Evolutionary conservation across 192 early-diverging fungal species (phyloP).

Genomic region (Linderina pennispora): DNA sequence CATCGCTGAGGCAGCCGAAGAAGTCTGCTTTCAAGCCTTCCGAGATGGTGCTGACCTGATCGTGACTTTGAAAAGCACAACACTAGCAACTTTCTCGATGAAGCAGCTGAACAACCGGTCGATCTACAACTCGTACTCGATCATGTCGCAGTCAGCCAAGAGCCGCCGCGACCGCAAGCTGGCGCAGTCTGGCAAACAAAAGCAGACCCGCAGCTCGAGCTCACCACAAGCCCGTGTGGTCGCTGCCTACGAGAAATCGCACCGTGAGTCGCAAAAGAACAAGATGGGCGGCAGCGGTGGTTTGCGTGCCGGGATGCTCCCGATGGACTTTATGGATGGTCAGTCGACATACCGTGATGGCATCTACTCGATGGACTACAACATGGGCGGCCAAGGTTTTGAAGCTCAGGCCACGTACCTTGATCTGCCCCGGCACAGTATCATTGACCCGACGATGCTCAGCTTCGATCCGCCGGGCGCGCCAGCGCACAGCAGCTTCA

Average conservation of each 20-base stretch:
- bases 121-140: conserved; percentile 8
- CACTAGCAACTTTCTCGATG: neutral
- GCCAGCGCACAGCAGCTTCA: conserved; percentile 1
- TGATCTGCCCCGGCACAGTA: conserved; percentile 43
- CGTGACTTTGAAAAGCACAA: conserved; percentile 6
- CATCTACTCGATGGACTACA: conserved; percentile 14
- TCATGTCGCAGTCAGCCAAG: conserved; percentile 2
- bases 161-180: conserved; percentile 5
- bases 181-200: neutral
- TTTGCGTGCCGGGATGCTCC: neutral
- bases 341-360: conserved; percentile 7
- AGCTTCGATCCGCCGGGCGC: conserved; percentile 32
- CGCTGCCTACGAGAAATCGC: conserved; percentile 2
- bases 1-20: conserved; percentile 21
- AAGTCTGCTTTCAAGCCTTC: conserved; percentile 28
- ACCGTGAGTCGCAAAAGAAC: neutral
- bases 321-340: conserved; percentile 9
- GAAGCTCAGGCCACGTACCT: conserved; percentile 23
- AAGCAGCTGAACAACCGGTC: neutral
- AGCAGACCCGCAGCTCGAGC: too few species aligned
- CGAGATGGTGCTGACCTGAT: conserved; percentile 16
- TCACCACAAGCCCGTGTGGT: conserved; percentile 4
- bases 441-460: conserved; percentile 45
- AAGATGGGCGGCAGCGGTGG: neutral
- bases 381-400: conserved; percentile 8